Percentiles rank a stretch among this genome's conserved stretches.
phyloP scores from a whole-genome alignment of 1,284 basidiomycete species.

The Ganoderma meredithae region DNA sequence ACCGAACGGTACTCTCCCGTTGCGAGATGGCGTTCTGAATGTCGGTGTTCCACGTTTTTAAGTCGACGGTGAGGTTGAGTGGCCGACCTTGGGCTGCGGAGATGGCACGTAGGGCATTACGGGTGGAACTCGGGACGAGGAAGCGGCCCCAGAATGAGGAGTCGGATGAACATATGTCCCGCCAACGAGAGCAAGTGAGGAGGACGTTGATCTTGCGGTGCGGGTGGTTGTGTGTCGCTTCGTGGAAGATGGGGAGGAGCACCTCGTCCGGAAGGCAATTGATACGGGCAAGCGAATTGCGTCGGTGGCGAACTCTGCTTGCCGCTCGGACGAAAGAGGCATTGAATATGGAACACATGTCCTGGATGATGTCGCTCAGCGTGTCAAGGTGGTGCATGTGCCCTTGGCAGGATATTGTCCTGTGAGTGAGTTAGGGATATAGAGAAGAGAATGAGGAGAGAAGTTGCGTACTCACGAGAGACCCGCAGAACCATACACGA shows the following conservation, averaged over 20 bases:
- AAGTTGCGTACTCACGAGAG: background rate
- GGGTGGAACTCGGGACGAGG: background rate
- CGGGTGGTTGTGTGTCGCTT: background rate
- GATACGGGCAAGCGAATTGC: slow-evolving; percentile 5
- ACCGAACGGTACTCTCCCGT: background rate
- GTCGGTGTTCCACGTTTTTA: background rate
- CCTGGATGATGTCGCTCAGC: background rate
- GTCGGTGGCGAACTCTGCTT: background rate
- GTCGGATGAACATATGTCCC: background rate
- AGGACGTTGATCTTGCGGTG: background rate
- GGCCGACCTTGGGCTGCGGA: background rate
- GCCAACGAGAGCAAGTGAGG: slow-evolving; percentile 3
- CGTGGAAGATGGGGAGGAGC: slow-evolving; percentile 8
- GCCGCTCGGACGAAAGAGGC: background rate
- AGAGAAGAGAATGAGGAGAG: background rate
- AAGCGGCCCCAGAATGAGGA: background rate
- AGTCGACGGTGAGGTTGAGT: background rate
- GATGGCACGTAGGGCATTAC: background rate
- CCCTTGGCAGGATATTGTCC: background rate
- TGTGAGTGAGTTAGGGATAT: background rate
- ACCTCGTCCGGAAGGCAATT: slow-evolving; percentile 13
- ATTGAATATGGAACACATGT: background rate
- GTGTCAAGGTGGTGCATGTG: background rate
- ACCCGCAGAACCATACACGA: background rate
- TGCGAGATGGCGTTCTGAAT: slow-evolving; percentile 1